Base-by-base conservation (phyloP, 495 filamentous ascomycete genomes). In the Barbatosphaeria neglecta region DNA sequence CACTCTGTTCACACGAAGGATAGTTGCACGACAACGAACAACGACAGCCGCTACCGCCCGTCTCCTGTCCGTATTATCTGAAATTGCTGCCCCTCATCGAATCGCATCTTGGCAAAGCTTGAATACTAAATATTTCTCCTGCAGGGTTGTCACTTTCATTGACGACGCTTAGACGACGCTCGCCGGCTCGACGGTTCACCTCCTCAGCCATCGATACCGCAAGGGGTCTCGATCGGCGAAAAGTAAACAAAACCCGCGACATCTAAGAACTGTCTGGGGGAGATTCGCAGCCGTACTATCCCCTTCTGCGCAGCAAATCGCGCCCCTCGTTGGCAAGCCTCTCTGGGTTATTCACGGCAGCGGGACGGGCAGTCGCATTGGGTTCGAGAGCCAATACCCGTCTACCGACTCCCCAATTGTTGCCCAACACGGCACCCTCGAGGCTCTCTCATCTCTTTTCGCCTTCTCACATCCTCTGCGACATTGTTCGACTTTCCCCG, bases 391-490 rank as follows among this genome's bases (percentile, higher is more conserved):
- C 39, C 39, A 41, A 22, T 41, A 41, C 22, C 22, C 22, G 20
- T 18, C 22, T 13, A 10, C 13, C 18, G 35, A 45, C 50, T 38
- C 50, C 50, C 53, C 54, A 61, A 48, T 56, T 59, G 59, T 70
- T 62, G 69, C 69, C 69, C 69, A 72, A 65, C 63, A 73, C 69
- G 69, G 69, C 68, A 47, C 48, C 41, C 61, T 43, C 51, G 52
- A 53, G 47, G 52, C 49, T 41, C 42, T 49, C 51, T 57, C 50
- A 54, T 45, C 47, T 55, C 52, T 53, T 45, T 56, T 45, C 50
- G 46, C 49, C 43, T 51, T 51, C 48, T 50, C 62, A 54, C 52
- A 50, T 53, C 47, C 44, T 48, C 44, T 53, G 53, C 50, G 45
- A 46, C 38, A 37, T 43, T 23, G 41, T 51, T 43, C 19, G 37